A percentile compares a stretch with the other conserved stretches of the same genome.
Evolutionary conservation across 441 rosid species (phyloP).

Genomic region (Adansonia gregorii): DNA sequence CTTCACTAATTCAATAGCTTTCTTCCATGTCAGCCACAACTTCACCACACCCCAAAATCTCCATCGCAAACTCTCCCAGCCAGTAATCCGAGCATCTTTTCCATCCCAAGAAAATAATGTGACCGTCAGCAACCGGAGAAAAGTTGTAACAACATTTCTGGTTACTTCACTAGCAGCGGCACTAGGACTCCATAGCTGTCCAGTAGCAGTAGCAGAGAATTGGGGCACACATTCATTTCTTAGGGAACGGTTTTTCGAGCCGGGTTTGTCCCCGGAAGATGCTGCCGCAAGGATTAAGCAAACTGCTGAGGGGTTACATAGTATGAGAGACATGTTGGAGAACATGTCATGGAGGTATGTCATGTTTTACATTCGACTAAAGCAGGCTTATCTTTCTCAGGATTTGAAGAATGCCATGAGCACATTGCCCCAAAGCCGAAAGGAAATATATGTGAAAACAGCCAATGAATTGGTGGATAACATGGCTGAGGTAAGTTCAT

Average conservation of each 20-base stretch:
- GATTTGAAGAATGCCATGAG: constrained; percentile 74
- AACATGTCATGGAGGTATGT: constrained; percentile 93
- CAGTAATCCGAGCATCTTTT: constrained; percentile 29
- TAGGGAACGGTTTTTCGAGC: constrained; percentile 69
- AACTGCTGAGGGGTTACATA: constrained; percentile 83
- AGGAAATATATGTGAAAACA: constrained; percentile 55
- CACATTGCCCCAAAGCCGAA: constrained; percentile 59
- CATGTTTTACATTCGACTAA: constrained; percentile 76
- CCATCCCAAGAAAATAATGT: constrained; percentile 23
- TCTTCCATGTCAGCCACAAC: constrained; percentile 27
- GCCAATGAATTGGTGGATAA: constrained; percentile 78
- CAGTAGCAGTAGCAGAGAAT: constrained; percentile 60
- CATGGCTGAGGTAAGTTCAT: constrained; percentile 64
- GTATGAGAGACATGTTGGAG: constrained; percentile 83
- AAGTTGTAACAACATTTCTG: constrained; percentile 35
- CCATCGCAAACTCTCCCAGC: constrained; percentile 25
- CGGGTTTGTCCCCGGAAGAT: constrained; percentile 77
- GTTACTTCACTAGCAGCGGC: constrained; percentile 37
- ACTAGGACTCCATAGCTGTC: constrained; percentile 27
- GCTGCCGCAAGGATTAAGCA: constrained; percentile 83
- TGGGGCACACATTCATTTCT: constrained; percentile 88
- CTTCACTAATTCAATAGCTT: constrained; percentile 33
- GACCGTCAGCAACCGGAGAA: constrained; percentile 38
- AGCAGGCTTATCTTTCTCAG: constrained; percentile 74
- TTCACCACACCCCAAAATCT: constrained; percentile 3